Base-by-base conservation (phyloP, 2,329 filamentous ascomycete genomes). In the Achaetomium macrosporum region DNA sequence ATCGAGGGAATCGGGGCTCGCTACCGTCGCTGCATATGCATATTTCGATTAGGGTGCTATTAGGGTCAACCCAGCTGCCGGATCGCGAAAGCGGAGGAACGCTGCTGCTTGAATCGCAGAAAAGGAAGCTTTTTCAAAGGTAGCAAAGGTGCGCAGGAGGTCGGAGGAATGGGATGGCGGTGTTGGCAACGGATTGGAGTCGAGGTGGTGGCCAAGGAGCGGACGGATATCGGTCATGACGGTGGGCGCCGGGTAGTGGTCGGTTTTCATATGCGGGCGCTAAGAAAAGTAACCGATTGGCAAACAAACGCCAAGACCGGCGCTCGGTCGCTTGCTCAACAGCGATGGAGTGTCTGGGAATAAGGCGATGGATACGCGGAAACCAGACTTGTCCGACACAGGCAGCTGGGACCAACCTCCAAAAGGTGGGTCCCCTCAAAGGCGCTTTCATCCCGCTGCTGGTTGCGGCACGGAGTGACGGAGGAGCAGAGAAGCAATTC, bases 21-120 rank as follows among this genome's bases (percentile, higher is more conserved):
- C 51, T 60, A 59, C 50, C 37, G 57, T 56, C 51, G 54, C 40
- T 58, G 55, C 59, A 60, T 57, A 48, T 50, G 52, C 57, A 61
- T 61, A 19, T 50, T 57, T 50, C 42, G 19, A 39, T 7, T 7
- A 16, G n/a, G 40, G 20, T 35, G 30, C 40, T 49, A 36, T 36
- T 39, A 8, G 30, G 25, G 42, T 15, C 12, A 41, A 44, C 25
- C n/a, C 35, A 44, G 50, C 12, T 33, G 16, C 17, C 16, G 37
- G 17, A 17, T 42, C 17, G 31, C 41, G 9, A 29, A 37, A 29
- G 16, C 13, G n/a, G 17, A 12, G 40, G 17, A 15, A 35, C 31
- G 40, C 11, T 2, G 30, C n/a, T 12, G 20, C 12, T 10, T 13
- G 17, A n/a, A 31, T 35, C 16, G n/a, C n/a, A 10, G 37, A 19